Evolutionary conservation across 805 yeast species (phyloP).

Genomic region (Lipomyces starkeyi): DNA sequence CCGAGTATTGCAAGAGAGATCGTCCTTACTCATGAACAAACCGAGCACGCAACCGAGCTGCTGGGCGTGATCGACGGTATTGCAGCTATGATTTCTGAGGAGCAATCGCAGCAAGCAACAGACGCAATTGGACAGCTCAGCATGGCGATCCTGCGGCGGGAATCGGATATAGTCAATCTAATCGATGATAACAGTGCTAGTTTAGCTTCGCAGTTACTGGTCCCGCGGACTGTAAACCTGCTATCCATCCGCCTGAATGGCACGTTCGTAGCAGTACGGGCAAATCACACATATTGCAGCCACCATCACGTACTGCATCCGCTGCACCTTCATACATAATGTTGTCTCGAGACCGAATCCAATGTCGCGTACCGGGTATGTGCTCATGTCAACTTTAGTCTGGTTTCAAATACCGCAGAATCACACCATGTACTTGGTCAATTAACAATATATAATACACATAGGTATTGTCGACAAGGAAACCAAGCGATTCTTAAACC

Average conservation of each 20-base stretch:
- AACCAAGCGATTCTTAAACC: neutral
- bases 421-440: no score
- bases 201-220: neutral
- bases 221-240: no score
- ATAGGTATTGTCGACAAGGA: neutral
- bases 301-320: neutral
- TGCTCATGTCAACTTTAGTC: no score
- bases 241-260: neutral
- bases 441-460: neutral
- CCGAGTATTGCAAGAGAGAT: neutral
- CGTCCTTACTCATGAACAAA: neutral
- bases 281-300: neutral
- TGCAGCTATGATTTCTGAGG: neutral
- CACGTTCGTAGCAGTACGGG: neutral
- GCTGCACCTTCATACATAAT: neutral
- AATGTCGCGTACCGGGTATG: neutral
- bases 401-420: no score
- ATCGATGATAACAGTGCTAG: neutral
- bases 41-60: neutral
- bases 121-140: neutral
- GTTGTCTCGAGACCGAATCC: neutral
- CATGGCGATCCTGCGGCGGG: neutral
- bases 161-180: neutral
- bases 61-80: neutral
- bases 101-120: neutral